Base-by-base conservation (phyloP, 2,329 filamentous ascomycete species). In the Ceratocystis diversiconidia region DNA sequence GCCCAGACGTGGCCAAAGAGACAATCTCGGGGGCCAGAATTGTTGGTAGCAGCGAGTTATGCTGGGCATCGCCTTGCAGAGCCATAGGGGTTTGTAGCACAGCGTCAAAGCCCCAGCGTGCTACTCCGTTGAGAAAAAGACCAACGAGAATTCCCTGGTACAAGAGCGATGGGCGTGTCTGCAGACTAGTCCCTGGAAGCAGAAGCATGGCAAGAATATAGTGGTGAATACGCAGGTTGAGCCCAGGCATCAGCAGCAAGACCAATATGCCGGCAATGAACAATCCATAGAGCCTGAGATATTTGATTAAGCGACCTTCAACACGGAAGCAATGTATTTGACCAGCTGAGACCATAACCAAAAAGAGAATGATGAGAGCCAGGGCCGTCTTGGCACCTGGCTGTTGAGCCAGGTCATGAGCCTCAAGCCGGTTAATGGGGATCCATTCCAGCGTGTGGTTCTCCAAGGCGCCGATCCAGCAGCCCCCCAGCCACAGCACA, bases 401-500 rank as follows among this genome's bases (percentile, higher is more conserved):
- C 72, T 99, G 91, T 70, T 91, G 87, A 61, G 87, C 78, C 55
- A 99, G 84, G 72, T 99, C 94, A 73, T 95, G 90, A 0, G 87
- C 85, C 7, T 89, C 97, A n/a, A 99, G 80, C 1, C 94, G 87
- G 74, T 91, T 85, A 69, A 99, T 94, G 0, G 94, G 94, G 68
- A 99, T 96, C 76, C 89, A 88, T 71, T 90, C 88, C 72, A 99
- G 90, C 0, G 94, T 97, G 75, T 96, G 95, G 75, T 97, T 97
- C 72, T 92, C 92, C 70, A 99, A 76, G 1, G 90, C 87, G 17
- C 92, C 94, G 48, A 96, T 84, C 88, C 95, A 99, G 72, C 88
- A 91, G 6, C 85, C 87, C 0, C 92, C 92, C 0, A 99, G 79
- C 88, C 91, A 97, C 32, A 97, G 79, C 2, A 97, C 75, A 0